A percentile compares a stretch with the other conserved stretches of the same genome.
Conservation (phyloP, 2,329 filamentous ascomycete genomes). For the Talaromyces pinophilus region DNA sequence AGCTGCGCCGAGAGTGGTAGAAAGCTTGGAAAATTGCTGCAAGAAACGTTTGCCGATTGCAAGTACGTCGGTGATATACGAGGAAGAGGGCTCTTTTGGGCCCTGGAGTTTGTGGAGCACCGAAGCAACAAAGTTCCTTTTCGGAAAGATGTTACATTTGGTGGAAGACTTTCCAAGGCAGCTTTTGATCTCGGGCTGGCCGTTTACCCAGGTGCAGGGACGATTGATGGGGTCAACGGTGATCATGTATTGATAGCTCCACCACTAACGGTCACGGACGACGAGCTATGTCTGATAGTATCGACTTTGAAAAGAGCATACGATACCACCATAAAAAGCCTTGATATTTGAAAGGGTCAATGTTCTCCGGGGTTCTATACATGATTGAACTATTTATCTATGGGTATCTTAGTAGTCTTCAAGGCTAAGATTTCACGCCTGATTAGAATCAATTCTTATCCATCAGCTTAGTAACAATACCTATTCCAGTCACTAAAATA, state of each 20-base stretch:
- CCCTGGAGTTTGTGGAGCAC: slow-evolving; percentile 16
- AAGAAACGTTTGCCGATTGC: slow-evolving; percentile 46
- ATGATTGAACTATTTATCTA: neutral
- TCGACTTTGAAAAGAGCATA: slow-evolving; percentile 3
- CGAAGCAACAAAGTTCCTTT: slow-evolving; percentile 10
- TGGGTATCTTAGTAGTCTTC: neutral
- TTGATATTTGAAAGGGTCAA: neutral
- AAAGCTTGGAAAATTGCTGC: slow-evolving; percentile 44
- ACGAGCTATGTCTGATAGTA: neutral
- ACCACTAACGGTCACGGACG: neutral
- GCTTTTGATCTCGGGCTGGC: slow-evolving; percentile 40
- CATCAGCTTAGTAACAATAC: neutral
- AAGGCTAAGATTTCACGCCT: neutral
- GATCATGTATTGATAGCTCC: slow-evolving; percentile 46
- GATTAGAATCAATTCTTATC: neutral
- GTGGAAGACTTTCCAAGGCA: neutral
- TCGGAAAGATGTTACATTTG: neutral
- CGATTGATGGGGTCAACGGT: slow-evolving; percentile 58
- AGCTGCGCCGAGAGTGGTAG: slow-evolving; percentile 60
- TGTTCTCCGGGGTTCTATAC: neutral
- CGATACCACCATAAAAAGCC: neutral
- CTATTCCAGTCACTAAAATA: neutral
- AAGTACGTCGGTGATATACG: slow-evolving; percentile 50
- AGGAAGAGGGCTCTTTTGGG: slow-evolving; percentile 16
- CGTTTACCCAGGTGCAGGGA: slow-evolving; percentile 65